These are phyloP conservation scores for Mallotus repandus DNA, from an alignment of 441 rosid genomes.

Conservation along the genomic window DNA sequence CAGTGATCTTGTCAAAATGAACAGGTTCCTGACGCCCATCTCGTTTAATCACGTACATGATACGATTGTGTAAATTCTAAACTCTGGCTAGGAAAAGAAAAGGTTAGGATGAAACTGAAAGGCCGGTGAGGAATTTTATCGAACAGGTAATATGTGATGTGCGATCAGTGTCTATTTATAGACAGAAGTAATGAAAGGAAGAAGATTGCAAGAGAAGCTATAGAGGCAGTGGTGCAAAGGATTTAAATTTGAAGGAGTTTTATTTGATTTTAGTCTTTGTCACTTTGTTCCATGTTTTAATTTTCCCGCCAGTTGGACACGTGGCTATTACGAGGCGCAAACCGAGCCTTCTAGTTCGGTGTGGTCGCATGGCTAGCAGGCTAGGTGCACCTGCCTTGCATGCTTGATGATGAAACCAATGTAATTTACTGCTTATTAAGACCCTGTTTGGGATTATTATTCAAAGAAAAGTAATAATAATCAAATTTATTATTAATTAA, in stretches of 20 bases:
- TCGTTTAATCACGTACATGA: constrained; percentile 77
- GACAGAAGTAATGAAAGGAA: neutral
- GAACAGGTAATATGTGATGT: constrained; percentile 29
- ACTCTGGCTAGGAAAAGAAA: no score
- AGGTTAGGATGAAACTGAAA: neutral
- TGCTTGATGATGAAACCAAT: no score
- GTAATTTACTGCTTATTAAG: no score
- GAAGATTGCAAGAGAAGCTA: constrained; percentile 19
- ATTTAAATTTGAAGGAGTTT: neutral
- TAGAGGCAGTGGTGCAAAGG: neutral
- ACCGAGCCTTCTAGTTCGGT: no score
- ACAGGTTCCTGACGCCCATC: constrained; percentile 73
- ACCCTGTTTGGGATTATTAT: no score
- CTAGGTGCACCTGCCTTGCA: no score
- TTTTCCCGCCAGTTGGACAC: constrained; percentile 5
- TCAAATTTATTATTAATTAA: no score
- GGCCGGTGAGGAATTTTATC: constrained; percentile 31
- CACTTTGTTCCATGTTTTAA: neutral
- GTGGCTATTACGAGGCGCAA: neutral
- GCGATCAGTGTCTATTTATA: neutral
- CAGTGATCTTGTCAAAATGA: constrained; percentile 76
- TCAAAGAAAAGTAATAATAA: no score
- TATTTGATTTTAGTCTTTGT: no score
- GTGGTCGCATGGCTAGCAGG: no score
- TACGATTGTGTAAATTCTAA: neutral